Conservation (phyloP, 768 basidiomycete species). For the Filobasidium floriforme region DNA sequence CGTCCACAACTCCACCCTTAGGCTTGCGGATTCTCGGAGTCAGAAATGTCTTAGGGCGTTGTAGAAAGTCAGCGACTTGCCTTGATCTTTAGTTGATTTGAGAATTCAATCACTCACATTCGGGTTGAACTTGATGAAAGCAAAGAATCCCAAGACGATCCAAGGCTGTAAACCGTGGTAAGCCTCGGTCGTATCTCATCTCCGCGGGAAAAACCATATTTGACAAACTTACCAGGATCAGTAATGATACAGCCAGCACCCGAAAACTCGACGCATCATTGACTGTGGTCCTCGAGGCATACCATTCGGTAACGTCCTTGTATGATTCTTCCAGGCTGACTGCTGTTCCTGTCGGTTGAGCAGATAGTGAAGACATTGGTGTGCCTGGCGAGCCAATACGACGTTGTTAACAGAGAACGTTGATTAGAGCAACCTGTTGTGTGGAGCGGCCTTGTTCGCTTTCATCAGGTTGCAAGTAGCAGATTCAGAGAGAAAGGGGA, state of each 20-base stretch:
- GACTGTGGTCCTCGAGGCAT: background rate
- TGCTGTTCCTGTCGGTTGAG: background rate
- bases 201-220: no score
- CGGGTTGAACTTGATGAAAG: conserved; percentile 2
- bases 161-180: background rate
- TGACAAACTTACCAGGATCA: background rate
- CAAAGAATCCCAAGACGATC: background rate
- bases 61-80: background rate
- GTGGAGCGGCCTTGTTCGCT: no score
- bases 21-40: background rate
- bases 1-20: background rate
- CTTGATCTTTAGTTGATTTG: background rate
- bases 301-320: conserved; percentile 1
- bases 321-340: background rate
- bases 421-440: no score
- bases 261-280: background rate
- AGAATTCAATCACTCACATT: background rate
- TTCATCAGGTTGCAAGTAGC: no score
- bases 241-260: background rate
- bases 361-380: no score
- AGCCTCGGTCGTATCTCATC: background rate
- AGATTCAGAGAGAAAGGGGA: no score
- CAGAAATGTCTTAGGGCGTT: background rate
- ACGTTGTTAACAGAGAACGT: no score
- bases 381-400: no score